Evolutionary conservation across 441 rosid species (phyloP), one percentile per base, ranked within the genome.

Genomic region (Adansonia grandidieri): DNA sequence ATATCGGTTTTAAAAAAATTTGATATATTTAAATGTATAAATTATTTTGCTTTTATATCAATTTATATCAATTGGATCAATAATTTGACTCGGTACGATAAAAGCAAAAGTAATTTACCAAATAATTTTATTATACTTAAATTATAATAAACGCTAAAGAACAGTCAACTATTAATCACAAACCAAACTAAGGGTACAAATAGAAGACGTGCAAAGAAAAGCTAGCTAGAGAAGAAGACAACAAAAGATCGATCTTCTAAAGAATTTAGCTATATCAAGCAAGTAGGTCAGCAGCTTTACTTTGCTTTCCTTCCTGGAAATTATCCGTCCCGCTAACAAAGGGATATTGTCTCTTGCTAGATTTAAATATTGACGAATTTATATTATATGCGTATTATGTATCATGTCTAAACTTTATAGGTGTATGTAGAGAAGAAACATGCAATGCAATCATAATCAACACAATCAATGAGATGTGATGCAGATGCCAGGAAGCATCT

Each of bases 301-400:
- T 42, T 61, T 61, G n/a, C 66, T 61, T 42, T 61, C 66, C n/a
- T 11, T 61, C n/a, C 66, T 61, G 66, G 42, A 24, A 61, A 22
- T 61, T 61, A 10, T 22, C 15, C 37, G 8, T 22, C 24, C n/a
- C 24, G 40, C 37, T 61, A 37, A 24, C 63, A 58, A 22, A 20
- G 40, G 0, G 6, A 13, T 8, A n/a, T 17, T 8, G 20, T 2
- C 28, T 24, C 4, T 19, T 4, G 8, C 6, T 42, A 5, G 45
- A 42, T 42, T 42, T 42, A 42, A 42, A 42, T 5, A 6, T 42
- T 42, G 45, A 42, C 0, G 8, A 5, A 42, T 42, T 42, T 42
- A 5, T 42, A 42, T 42, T 6, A 42, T 42, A 42, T 42, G 6
- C 45, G 45, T 42, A 42, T 42, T 42, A 37, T 37, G 40, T 37